Conservation (phyloP, 352 stramenopile species). For the Pythium periplocum region DNA sequence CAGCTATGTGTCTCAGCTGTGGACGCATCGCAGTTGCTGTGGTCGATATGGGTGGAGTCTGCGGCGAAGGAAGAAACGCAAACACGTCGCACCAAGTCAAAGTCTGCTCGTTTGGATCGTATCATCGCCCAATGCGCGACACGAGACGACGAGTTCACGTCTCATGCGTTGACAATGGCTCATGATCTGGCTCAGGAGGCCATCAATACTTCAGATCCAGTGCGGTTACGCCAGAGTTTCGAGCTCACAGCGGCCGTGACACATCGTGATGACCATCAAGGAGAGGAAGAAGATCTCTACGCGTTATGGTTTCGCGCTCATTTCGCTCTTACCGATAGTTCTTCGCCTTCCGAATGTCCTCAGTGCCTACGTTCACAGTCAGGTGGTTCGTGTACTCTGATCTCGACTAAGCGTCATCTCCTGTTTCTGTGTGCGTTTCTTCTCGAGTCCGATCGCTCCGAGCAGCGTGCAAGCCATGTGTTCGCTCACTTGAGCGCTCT, state of each 20-base stretch:
- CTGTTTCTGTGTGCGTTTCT: constrained; percentile 36
- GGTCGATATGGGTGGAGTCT: too few species aligned
- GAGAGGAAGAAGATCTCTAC: constrained; percentile 15
- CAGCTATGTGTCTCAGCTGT: too few species aligned
- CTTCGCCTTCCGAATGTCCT: too few species aligned
- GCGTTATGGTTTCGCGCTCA: constrained; percentile 22
- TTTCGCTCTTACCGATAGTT: constrained; percentile 3
- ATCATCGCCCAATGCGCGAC: constrained; percentile 14
- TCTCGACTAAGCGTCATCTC: constrained; percentile 28
- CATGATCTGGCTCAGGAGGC: constrained; percentile 30
- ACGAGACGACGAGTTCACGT: constrained; percentile 9
- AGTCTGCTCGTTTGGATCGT: constrained; percentile 3
- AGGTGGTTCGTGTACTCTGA: constrained; percentile 7
- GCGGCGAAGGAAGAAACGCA: too few species aligned
- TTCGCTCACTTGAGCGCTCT: constrained; percentile 28
- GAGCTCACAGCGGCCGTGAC: constrained; percentile 23
- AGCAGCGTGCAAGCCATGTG: constrained; percentile 17
- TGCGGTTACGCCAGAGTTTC: constrained; percentile 17
- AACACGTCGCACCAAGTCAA: too few species aligned
- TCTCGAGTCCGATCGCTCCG: constrained; percentile 25
- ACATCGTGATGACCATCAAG: neutral
- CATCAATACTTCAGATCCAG: constrained; percentile 12
- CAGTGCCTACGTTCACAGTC: too few species aligned
- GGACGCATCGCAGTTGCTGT: too few species aligned
- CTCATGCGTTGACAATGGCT: constrained; percentile 20